Base-by-base conservation (phyloP, 352 stramenopile genomes). In the Globisporangium mamillatum region DNA sequence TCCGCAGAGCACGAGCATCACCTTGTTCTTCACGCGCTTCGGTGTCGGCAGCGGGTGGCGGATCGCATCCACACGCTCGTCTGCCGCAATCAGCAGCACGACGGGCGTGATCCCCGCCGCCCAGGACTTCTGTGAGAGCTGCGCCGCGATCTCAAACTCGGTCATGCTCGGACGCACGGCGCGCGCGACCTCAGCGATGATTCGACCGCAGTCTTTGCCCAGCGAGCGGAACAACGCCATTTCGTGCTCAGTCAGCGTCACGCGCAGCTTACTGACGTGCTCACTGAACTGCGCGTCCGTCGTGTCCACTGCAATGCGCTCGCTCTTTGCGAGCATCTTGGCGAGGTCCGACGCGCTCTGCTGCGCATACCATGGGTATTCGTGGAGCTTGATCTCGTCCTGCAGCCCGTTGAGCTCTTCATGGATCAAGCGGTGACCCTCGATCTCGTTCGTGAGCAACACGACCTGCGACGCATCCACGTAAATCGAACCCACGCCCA, bases 1-100 rank as follows among this genome's bases (percentile, higher is more conserved):
- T 20, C 84, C 84, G 41, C 84, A 93, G 55, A 93, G 82, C 64
- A 91, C 84, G 34, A 93, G 73, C 84, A 93, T 90, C 24, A 73
- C 81, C 68, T 93, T 93, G 69, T 89, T 78, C 64, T 87, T 86
- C 8, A 89, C 75, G 32, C 74, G 74, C 63, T 93, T 93, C 24
- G 78, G 82, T 1, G 84, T 93, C 27, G 84, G 84, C 34, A 93
- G 68, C 24, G 82, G 82, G 66, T 93, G 84, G 38, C 84, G 82
- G 46, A 88, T 90, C 48, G 66, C 73, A 63, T 93, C 84, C 16
- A 84, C 64, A 12, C 84, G 84, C 62, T 93, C 84, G 56, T 93
- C 84, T 6, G 79, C 81, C 1, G 84, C 84, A 25, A 90, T 76
- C 25, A 93, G 67, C 64, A 84, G 66, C 36, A 92, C 82, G 0